Conservation (phyloP, 129 eudicot genomes). For the Dittrichia graveolens region DNA sequence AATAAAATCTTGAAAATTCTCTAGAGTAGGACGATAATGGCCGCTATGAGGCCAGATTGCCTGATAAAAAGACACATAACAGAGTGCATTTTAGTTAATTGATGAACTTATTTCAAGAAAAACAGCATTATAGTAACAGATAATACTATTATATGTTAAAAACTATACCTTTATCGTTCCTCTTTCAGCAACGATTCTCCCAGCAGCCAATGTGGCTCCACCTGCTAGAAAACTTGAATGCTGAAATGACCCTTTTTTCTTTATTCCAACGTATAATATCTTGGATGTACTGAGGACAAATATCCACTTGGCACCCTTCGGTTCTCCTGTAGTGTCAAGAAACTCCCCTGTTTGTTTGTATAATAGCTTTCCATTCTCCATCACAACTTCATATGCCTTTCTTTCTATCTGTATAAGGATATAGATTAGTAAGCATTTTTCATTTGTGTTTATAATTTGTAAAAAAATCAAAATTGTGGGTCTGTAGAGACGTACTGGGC, state of each 20-base stretch:
- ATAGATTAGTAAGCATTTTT: conserved; percentile 24
- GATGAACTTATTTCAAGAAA: not conserved
- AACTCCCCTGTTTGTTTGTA: conserved; percentile 53
- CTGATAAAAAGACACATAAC: conserved; percentile 37
- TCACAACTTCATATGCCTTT: conserved; percentile 59
- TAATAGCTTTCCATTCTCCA: conserved; percentile 55
- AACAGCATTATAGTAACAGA: too few relatives aligned
- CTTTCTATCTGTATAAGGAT: conserved; percentile 65
- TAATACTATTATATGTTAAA: not conserved
- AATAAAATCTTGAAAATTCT: conserved; percentile 57
- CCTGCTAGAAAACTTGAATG: conserved; percentile 93
- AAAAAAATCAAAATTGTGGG: not conserved
- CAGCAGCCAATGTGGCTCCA: conserved; percentile 87
- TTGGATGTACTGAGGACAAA: conserved; percentile 79
- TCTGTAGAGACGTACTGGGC: conserved; percentile 60
- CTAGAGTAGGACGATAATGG: conserved; percentile 80
- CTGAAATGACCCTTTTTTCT: conserved; percentile 76
- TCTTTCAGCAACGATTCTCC: conserved; percentile 55
- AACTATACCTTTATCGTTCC: conserved; percentile 65
- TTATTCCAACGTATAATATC: conserved; percentile 66
- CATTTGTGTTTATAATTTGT: not conserved
- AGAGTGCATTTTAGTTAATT: not conserved
- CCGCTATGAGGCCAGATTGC: conserved; percentile 80
- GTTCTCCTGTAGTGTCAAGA: conserved; percentile 50
- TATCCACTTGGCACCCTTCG: conserved; percentile 68